Evolutionary conservation across 305 asterid genomes (phyloP).

Genomic region (Fraxinus platypoda): DNA sequence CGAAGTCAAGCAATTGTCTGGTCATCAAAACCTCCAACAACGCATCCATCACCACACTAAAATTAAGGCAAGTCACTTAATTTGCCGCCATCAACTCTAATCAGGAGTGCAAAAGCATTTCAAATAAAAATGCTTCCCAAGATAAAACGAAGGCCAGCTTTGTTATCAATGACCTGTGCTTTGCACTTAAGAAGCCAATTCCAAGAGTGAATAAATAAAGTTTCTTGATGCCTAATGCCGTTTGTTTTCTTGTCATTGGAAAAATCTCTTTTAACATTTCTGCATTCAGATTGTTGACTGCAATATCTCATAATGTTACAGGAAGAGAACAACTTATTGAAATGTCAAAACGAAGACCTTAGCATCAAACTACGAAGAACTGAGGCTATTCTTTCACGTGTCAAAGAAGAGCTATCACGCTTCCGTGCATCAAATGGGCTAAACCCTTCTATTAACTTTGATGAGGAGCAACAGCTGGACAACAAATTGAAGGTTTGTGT

Average conservation of each 20-base stretch:
- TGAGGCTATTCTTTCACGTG: conserved; percentile 70
- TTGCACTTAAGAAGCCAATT: not conserved
- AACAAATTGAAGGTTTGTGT: conserved; percentile 68
- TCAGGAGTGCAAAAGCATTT: not conserved
- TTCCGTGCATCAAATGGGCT: conserved; percentile 77
- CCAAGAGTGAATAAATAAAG: not conserved
- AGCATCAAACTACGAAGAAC: conserved; percentile 60
- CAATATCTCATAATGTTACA: conserved; percentile 31
- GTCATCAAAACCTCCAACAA: conserved; percentile 95
- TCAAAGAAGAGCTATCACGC: conserved; percentile 79
- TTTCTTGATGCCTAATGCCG: not conserved
- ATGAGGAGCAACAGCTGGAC: conserved; percentile 61
- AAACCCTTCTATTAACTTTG: conserved; percentile 63
- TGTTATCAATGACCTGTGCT: not conserved
- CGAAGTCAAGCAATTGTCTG: conserved; percentile 77
- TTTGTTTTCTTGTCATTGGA: not conserved
- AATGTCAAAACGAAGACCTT: conserved; percentile 79
- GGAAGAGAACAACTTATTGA: conserved; percentile 88
- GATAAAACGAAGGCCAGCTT: not conserved
- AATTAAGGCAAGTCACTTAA: conserved; percentile 61
- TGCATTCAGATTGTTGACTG: conserved; percentile 17
- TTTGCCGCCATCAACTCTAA: not conserved
- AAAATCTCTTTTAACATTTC: conserved; percentile 1
- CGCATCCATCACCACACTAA: conserved; percentile 98
- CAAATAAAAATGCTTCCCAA: not conserved